Evolutionary conservation across 768 basidiomycete genomes (phyloP), one percentile per base, ranked within the genome.

Genomic region (Rhizopogon sp.): DNA sequence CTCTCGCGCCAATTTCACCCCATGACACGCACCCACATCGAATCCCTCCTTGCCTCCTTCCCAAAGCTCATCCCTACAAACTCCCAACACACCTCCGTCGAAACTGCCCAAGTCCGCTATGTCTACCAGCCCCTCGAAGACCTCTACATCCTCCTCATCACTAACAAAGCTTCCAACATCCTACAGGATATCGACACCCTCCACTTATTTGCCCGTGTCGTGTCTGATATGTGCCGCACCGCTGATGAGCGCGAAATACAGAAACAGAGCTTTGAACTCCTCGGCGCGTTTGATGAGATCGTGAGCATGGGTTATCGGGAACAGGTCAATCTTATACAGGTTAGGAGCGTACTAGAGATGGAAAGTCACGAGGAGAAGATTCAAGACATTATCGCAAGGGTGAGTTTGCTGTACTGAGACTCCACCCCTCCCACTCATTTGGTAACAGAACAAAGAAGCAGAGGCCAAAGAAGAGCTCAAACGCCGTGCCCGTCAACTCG

Each of bases 381-480:
- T 54, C 94, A 98, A 67, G 96, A 98, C 66, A 98, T 98, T 70
- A 99, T 98, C 62, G 90, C 94, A 10, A 81, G 90, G 70, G 93
- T 94, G 66, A 57, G 86, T 72, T 39, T 39, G 5, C 9, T 28
- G 6, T 28, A 22, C 11, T 41, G 16, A 55, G 16, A 14, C 43
- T 51, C 16, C 6, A 17, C 28, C 22, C 5, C 14, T 25, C 43
- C 35, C 13, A 44, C 49, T 50, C 22, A 39, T 35, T 35, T 16
- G 2, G 43, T 43, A 1, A 43, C 60, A 95, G 88, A 98, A 99
- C 77, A 98, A 98, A 73, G 97, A 99, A 73, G 93, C 93, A 6
- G 97, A 99, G 65, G 97, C 96, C 2, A 99, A 99, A 69, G 97
- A 99, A 69, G 96, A 98, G 66, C 87, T 99, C 66, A 98, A 98